Conservation (phyloP, 176 grass and related monocot species). For the Elymus sibiricus region DNA sequence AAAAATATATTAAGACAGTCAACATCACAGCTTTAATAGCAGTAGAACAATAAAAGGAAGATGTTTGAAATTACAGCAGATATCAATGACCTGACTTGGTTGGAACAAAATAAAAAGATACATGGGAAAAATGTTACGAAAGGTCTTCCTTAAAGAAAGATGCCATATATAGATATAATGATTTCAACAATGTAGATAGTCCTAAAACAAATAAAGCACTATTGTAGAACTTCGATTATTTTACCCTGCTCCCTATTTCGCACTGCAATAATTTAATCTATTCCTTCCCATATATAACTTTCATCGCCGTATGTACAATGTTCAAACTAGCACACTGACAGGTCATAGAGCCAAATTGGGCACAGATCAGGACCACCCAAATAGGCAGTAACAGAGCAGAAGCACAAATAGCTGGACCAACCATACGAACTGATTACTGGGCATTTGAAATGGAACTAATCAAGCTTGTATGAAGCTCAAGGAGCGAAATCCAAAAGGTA, state of each 20-base stretch:
- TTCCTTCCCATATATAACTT: background rate
- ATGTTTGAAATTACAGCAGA: background rate
- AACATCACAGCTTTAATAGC: background rate
- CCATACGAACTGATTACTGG: background rate
- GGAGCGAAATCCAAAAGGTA: background rate
- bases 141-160: background rate
- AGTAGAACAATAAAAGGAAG: background rate
- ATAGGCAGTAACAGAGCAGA: background rate
- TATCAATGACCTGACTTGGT: background rate
- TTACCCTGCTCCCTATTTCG: background rate
- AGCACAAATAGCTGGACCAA: background rate
- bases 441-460: background rate
- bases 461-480: background rate
- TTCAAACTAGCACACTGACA: background rate
- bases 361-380: background rate
- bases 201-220: background rate
- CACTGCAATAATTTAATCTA: background rate
- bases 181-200: background rate
- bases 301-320: background rate
- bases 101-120: background rate
- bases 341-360: background rate
- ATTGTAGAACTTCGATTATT: background rate
- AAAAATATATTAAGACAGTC: background rate
- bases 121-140: background rate
- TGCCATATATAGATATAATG: background rate